Conservation (phyloP, 352 stramenopile genomes). For the Globisporangium middletonii region DNA sequence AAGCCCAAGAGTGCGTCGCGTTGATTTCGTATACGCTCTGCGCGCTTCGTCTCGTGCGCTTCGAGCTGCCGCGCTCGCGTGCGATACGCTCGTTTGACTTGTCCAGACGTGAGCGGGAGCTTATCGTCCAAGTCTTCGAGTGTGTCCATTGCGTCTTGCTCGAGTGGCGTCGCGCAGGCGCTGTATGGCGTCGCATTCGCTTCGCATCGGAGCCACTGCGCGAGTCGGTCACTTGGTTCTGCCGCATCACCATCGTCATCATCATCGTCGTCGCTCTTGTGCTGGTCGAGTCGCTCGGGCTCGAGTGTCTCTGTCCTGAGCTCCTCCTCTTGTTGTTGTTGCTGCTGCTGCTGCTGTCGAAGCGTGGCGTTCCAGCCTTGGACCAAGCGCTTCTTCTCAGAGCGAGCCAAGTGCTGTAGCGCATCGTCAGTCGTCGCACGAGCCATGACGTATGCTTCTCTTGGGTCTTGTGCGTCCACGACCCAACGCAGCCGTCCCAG, state of each 20-base stretch:
- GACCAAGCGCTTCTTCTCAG: slow-evolving; percentile 33
- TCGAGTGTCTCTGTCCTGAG: too few species aligned
- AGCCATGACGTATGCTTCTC: slow-evolving; percentile 8
- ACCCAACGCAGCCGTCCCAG: not conserved
- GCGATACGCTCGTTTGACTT: slow-evolving; percentile 40
- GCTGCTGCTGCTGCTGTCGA: not conserved
- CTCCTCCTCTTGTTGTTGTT: too few species aligned
- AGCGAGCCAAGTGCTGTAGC: slow-evolving; percentile 17
- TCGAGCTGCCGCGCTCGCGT: slow-evolving; percentile 30
- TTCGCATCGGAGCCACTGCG: slow-evolving; percentile 9
- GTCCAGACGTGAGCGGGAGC: slow-evolving; percentile 27
- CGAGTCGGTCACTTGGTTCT: slow-evolving; percentile 9
- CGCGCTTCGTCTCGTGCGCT: slow-evolving; percentile 11
- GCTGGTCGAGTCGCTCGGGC: not conserved
- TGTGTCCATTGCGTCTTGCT: not conserved
- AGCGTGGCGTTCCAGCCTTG: slow-evolving; percentile 22
- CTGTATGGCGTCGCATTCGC: not conserved
- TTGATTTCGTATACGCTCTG: slow-evolving; percentile 6
- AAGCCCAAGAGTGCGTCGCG: slow-evolving; percentile 3
- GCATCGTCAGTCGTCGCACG: slow-evolving; percentile 8
- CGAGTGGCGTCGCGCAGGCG: not conserved
- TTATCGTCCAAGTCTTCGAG: not conserved
- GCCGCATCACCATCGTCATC: not conserved
- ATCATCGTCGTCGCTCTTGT: not conserved
- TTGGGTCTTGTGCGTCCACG: not conserved